Base-by-base conservation (phyloP, 352 stramenopile genomes). In the Pythium apleroticum region DNA sequence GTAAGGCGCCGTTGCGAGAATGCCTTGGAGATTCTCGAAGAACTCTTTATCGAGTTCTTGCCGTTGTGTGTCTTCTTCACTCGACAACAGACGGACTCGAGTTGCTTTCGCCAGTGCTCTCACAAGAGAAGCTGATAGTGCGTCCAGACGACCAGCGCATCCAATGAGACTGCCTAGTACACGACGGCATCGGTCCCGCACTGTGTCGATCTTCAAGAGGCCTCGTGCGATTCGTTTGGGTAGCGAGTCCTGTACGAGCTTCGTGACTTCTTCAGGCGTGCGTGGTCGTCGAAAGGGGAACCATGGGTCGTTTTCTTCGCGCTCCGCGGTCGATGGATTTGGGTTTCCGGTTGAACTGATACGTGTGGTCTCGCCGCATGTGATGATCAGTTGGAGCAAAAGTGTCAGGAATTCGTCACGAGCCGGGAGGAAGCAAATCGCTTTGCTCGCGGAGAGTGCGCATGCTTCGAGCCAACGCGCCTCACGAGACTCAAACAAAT, bases 211-310 rank as follows among this genome's bases (percentile, higher is more conserved):
- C 17, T 54, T 24, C 10, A 77, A 39, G 15, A 60, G 33, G 22
- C 59, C 60, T 15, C 27, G 52, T 17, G 20, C 37, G 10, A 60
- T 14, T 19, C 66, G 58, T 10, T 49, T 48, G 19, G 1, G 43
- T 4, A 77, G 35, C 10, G 63, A 64, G 52, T 76, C 63, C 8
- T 25, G 11, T 10, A 85, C 57, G 17, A 85, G 48, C 8, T 75
- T 28, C 12, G 54, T 57, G 6, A 74, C 63, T 15, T 63, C 31
- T 4, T 52, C 41, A 3, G 45, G 6, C 19, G 39, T 31, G 24
- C 68, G 74, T 1, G 57, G 45, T 24, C 73, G 64, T n/a, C 78
- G 68, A 65, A 88, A 84, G 7, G 78, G 80, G 10, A 85, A 75
- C 80, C 80, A 89, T 15, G 71, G 49, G n/a, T 72, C 53, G 5